Conservation (phyloP, 495 filamentous ascomycete species). For the Penicillium desertorum region DNA sequence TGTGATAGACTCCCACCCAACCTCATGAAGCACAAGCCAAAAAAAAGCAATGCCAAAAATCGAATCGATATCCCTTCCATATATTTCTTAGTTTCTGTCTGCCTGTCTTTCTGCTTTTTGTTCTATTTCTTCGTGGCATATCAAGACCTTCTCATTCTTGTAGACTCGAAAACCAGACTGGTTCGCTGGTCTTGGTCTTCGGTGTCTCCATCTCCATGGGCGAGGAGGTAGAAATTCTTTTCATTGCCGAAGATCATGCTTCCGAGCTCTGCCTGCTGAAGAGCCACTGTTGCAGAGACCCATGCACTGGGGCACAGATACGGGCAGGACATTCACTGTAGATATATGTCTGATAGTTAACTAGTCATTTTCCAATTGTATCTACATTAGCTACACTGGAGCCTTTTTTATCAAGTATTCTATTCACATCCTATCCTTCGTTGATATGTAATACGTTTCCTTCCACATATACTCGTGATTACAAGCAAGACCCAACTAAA, state of each 20-base stretch:
- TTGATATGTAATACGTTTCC: slow-evolving; percentile 31
- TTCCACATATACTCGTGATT: slow-evolving; percentile 32
- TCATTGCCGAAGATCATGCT: slow-evolving; percentile 42
- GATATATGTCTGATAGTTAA: background rate
- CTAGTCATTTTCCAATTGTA: background rate
- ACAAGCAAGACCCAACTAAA: slow-evolving; percentile 25
- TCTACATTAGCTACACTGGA: background rate
- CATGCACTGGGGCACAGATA: slow-evolving; percentile 89
- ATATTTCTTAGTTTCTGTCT: slow-evolving; percentile 9
- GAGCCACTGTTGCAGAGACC: slow-evolving; percentile 75
- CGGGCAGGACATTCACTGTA: slow-evolving; percentile 70
- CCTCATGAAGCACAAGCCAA: slow-evolving; percentile 13
- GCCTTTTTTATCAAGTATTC: slow-evolving; percentile 15
- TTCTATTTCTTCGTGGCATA: slow-evolving; percentile 30
- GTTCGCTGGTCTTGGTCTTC: slow-evolving; percentile 26
- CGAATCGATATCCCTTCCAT: slow-evolving; percentile 9
- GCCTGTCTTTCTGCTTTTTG: slow-evolving; percentile 7
- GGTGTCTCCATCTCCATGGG: slow-evolving; percentile 35
- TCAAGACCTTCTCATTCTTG: slow-evolving; percentile 44
- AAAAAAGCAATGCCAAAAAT: slow-evolving; percentile 19
- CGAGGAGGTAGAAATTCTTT: slow-evolving; percentile 41
- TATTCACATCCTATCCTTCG: slow-evolving; percentile 30
- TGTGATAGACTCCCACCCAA: slow-evolving; percentile 18
- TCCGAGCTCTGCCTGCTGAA: slow-evolving; percentile 67
- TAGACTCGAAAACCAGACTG: slow-evolving; percentile 25